phyloP scores from a whole-genome alignment of 202 grass and related monocot genomes.

The Panicum hallii region DNA sequence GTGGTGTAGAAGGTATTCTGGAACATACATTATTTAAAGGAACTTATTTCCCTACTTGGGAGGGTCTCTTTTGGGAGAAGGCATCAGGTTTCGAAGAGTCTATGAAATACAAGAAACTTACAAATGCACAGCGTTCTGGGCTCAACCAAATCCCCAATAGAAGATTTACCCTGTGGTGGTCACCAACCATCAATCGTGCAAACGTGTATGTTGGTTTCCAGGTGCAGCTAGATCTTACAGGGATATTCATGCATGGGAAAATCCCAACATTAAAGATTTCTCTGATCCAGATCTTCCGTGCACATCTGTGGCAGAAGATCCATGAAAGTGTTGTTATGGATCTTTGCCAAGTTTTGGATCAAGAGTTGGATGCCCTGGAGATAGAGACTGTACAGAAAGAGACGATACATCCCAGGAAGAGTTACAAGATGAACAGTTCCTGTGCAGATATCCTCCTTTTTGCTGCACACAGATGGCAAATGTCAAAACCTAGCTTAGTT shows the following conservation, averaged over 20 bases:
- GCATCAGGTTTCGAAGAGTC: constrained; percentile 99
- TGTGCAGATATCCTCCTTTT: constrained; percentile 97
- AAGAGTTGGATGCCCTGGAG: constrained; percentile 95
- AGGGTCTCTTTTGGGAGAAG: constrained; percentile 99
- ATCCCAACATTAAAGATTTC: constrained; percentile 99
- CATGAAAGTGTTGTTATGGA: constrained; percentile 99
- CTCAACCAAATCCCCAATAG: constrained; percentile 98
- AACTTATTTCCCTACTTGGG: constrained; percentile 99
- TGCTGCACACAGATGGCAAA: constrained; percentile 96
- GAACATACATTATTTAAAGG: constrained; percentile 99
- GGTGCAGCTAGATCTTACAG: constrained; percentile 95
- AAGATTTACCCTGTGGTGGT: constrained; percentile 99
- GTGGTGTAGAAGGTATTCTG: constrained; percentile 97
- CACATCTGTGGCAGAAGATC: constrained; percentile 99
- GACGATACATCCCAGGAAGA: constrained; percentile 98
- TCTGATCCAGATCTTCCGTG: constrained; percentile 97
- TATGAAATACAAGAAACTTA: constrained; percentile 99
- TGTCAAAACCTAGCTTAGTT: constrained; percentile 98
- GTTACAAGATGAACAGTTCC: constrained; percentile 99
- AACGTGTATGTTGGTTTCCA: constrained; percentile 99
- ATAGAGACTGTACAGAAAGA: constrained; percentile 99
- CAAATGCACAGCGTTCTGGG: constrained; percentile 97
- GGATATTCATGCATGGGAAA: constrained; percentile 99
- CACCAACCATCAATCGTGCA: constrained; percentile 97
- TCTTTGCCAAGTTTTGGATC: constrained; percentile 99